Conservation (phyloP, 768 basidiomycete species). For the Gymnopilus junonius region DNA sequence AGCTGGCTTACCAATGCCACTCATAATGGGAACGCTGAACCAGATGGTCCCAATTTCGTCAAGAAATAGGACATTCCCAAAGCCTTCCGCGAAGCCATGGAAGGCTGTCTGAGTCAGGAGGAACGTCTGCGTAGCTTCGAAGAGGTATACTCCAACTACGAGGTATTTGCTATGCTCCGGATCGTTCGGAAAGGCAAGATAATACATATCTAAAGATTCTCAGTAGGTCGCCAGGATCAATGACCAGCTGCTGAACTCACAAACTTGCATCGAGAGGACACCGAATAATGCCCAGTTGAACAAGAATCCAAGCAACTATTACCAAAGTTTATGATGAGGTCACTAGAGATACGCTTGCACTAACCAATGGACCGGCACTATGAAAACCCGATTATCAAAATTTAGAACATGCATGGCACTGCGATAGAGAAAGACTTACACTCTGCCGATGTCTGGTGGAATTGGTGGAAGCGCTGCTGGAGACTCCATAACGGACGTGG, state of each 20-base stretch:
- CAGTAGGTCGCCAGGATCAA: neutral
- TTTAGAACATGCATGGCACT: neutral
- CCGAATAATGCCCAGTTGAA: conserved; percentile 14
- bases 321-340: neutral
- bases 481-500: conserved; percentile 8
- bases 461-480: conserved; percentile 3
- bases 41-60: conserved; percentile 14
- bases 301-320: conserved; percentile 8
- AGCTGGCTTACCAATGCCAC: conserved; percentile 8
- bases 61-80: conserved; percentile 8
- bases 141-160: conserved; percentile 4
- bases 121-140: conserved; percentile 12
- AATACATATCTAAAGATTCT: conserved; percentile 11
- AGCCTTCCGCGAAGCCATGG: conserved; percentile 10
- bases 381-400: neutral
- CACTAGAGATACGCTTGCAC: neutral
- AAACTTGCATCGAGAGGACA: conserved; percentile 14
- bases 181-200: conserved; percentile 15
- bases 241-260: neutral
- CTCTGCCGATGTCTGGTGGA: conserved; percentile 15
- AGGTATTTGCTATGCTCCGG: conserved; percentile 4
- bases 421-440: neutral
- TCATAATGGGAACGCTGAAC: conserved; percentile 15
- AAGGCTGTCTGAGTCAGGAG: conserved; percentile 12
- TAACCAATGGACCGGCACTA: conserved; percentile 12